phyloP scores from a whole-genome alignment of 1,284 basidiomycete genomes.

The Thecaphora frezii region DNA sequence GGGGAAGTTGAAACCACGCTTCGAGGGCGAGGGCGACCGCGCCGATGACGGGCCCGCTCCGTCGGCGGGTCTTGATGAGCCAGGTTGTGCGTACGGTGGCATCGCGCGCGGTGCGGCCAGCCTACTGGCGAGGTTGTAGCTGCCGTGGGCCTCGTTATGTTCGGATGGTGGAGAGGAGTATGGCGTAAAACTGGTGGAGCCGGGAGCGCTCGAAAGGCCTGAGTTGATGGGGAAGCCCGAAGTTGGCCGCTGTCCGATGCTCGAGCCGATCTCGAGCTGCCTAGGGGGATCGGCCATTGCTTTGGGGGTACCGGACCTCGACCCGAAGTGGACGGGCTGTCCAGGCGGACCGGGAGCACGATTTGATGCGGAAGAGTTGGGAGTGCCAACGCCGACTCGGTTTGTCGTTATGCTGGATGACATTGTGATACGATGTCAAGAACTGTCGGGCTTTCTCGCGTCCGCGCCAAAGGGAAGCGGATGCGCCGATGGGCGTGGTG shows the following conservation, averaged over 20 bases:
- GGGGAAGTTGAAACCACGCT: slow-evolving; percentile 38
- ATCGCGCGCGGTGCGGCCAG: slow-evolving; percentile 37
- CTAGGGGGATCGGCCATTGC: not conserved
- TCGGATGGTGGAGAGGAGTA: slow-evolving; percentile 17
- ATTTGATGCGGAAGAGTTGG: not conserved
- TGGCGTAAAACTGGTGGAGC: slow-evolving; percentile 8
- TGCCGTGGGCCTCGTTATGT: slow-evolving; percentile 1
- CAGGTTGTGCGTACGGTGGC: slow-evolving; percentile 40
- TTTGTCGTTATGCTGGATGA: not conserved
- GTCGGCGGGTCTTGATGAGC: slow-evolving; percentile 36
- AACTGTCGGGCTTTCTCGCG: too few species aligned
- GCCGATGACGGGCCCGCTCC: slow-evolving; percentile 9
- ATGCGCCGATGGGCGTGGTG: too few species aligned
- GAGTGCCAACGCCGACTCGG: slow-evolving; percentile 1
- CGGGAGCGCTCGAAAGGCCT: slow-evolving; percentile 3
- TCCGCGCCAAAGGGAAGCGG: too few species aligned
- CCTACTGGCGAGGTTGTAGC: too few species aligned
- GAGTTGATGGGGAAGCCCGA: not conserved
- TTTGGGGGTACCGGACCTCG: not conserved
- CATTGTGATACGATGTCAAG: not conserved
- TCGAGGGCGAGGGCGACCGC: slow-evolving; percentile 45
- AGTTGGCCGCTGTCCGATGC: not conserved
- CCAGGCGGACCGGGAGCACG: slow-evolving; percentile 1
- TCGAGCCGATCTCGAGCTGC: not conserved
- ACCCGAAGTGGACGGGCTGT: not conserved